A percentile compares a stretch with the other conserved stretches of the same genome.
Evolutionary conservation across 2,329 filamentous ascomycete genomes (phyloP).

Genomic region (Phyllosticta paracitricarpa): DNA sequence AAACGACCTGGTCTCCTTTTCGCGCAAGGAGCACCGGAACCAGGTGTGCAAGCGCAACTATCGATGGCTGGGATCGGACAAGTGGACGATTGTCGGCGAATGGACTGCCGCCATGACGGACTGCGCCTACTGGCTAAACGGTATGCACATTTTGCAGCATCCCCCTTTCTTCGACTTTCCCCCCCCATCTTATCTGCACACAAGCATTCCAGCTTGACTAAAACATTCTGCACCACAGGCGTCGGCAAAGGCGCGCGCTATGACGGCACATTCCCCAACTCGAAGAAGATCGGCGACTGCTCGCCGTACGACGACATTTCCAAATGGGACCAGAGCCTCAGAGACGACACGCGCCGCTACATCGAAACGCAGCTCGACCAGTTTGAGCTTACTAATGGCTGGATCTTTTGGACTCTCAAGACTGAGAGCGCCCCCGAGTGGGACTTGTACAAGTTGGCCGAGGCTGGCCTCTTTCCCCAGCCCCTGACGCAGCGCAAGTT

Average conservation of each 20-base stretch:
- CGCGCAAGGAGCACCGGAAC: constrained; percentile 43
- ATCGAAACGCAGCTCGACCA: constrained; percentile 46
- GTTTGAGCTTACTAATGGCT: constrained; percentile 45
- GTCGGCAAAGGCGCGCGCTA: constrained; percentile 50
- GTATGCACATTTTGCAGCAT: constrained; percentile 14
- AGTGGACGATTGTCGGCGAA: constrained; percentile 59
- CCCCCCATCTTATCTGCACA: background rate
- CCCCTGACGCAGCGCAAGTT: constrained; percentile 21
- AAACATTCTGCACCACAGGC: constrained; percentile 25
- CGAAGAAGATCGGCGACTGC: constrained; percentile 45
- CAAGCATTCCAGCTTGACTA: background rate
- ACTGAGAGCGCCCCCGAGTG: constrained; percentile 44
- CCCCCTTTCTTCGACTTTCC: background rate
- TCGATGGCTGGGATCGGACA: constrained; percentile 45
- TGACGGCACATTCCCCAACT: constrained; percentile 44
- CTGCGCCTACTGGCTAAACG: constrained; percentile 41
- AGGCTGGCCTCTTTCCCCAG: constrained; percentile 42
- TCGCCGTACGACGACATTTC: constrained; percentile 36
- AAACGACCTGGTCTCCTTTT: constrained; percentile 39
- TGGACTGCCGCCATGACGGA: constrained; percentile 60
- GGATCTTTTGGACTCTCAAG: constrained; percentile 53
- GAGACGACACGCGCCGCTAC: constrained; percentile 38
- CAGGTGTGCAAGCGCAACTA: constrained; percentile 46
- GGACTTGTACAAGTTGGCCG: constrained; percentile 41
- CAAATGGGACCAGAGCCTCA: constrained; percentile 36